Conservation (phyloP, 2,329 filamentous ascomycete species). For the Aspergillus pseudoviridinutans region DNA sequence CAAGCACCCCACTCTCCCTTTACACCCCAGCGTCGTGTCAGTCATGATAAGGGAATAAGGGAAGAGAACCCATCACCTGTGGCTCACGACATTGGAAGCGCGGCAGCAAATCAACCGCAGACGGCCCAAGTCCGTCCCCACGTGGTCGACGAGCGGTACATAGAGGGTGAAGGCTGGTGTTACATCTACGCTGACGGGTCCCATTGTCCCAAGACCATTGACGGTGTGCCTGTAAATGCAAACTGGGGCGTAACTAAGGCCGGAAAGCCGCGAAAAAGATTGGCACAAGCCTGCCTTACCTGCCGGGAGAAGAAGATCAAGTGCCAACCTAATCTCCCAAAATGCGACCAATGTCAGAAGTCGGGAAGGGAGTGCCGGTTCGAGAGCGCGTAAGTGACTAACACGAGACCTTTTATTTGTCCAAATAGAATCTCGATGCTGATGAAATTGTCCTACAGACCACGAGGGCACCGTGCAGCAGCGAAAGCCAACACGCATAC, state of each 20-base stretch:
- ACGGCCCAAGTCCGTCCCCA: conserved; percentile 24
- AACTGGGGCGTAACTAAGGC: conserved; percentile 94
- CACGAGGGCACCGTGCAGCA: conserved; percentile 31
- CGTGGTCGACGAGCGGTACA: conserved; percentile 39
- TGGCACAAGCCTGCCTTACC: conserved; percentile 88
- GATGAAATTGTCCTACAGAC: conserved; percentile 20
- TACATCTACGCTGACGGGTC: conserved; percentile 84
- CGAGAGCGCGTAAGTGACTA: conserved; percentile 70
- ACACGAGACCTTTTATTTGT: background rate
- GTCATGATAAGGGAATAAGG: conserved; percentile 13
- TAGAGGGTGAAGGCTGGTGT: conserved; percentile 74
- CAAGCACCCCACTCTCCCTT: conserved; percentile 17
- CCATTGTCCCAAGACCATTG: conserved; percentile 76
- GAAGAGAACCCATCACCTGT: conserved; percentile 2
- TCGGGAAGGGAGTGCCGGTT: conserved; percentile 82
- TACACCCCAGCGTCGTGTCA: conserved; percentile 11
- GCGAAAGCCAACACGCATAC: conserved; percentile 20
- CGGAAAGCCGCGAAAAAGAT: conserved; percentile 83
- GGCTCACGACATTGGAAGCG: background rate
- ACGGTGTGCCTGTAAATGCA: conserved; percentile 82
- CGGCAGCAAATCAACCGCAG: conserved; percentile 7
- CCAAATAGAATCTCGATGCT: conserved; percentile 1
- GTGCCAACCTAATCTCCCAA: conserved; percentile 82
- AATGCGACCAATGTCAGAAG: conserved; percentile 89
- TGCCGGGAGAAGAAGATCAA: conserved; percentile 98